Evolutionary conservation across 306 rosid species (phyloP), one percentile per base, ranked within the genome.

Genomic region (Castanea crenata): DNA sequence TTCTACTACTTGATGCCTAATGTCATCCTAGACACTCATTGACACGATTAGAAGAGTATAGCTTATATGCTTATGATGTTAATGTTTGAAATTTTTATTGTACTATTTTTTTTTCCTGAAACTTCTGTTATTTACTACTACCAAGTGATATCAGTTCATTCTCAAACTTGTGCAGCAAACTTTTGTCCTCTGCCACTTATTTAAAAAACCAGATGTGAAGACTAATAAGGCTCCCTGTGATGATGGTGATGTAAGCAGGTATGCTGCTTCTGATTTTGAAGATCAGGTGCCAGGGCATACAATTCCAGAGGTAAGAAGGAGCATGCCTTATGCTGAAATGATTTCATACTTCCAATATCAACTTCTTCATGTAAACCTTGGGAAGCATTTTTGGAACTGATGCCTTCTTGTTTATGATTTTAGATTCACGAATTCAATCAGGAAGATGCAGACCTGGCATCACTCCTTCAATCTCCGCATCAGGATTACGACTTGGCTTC

Each of bases 181-280:
- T 46, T 87, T 83, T 72, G 93, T 89, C 71, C 19, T 94, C 38
- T 80, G 90, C 71, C 86, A 83, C 29, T 38, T 94, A 75, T 89
- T 32, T 69, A 75, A 55, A 71, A 84, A 75, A 20, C 5, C 70
- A 27, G 86, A 78, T 65, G 70, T 38, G 79, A 59, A 14, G 57
- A 41, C 57, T 46, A 72, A 71, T 4, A 74, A 18, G 69, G 16
- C 32, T 62, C 27, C 54, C 15, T 6, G 6, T 20, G 76, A 65
- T 75, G 89, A 82, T 73, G 82, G 78, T 19, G 87, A 85, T 63
- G 71, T 87, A 29, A 83, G 81, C 29, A 71, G 76, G 73, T 6
- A 11, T 65, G 4, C 46, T 18, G 52, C 34, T 41, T 71, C 74
- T n/a, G 85, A 80, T 25, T n/a, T 19, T 29, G 90, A 55, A 76